Percentiles rank a stretch among this genome's conserved stretches.
Conservation (phyloP, 2,329 filamentous ascomycete species). For the Fusarium pseudonygamai region DNA sequence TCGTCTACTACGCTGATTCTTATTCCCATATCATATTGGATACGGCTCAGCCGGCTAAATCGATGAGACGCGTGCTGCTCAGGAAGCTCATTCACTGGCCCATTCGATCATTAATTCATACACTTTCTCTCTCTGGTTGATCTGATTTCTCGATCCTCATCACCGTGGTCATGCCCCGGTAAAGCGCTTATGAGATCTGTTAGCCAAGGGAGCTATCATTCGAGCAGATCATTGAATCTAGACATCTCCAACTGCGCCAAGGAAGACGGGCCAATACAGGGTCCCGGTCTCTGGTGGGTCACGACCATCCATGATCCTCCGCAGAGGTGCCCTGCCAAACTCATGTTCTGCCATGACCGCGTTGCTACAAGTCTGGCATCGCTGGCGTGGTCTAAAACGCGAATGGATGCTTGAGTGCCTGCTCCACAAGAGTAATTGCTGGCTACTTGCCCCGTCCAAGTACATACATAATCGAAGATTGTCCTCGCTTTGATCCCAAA, state of each 20-base stretch:
- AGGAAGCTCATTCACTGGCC: slow-evolving; percentile 26
- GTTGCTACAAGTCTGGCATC: slow-evolving; percentile 36
- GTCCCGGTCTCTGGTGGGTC: slow-evolving; percentile 32
- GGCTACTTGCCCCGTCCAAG: slow-evolving; percentile 35
- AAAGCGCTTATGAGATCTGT: slow-evolving; percentile 14
- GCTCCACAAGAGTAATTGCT: slow-evolving; percentile 36
- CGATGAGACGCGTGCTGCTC: slow-evolving; percentile 24
- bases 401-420: slow-evolving; percentile 20
- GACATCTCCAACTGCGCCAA: slow-evolving; percentile 18
- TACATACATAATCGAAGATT: slow-evolving; percentile 46
- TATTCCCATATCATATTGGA: slow-evolving; percentile 29
- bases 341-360: slow-evolving; percentile 25
- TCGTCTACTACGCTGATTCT: slow-evolving; percentile 24
- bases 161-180: slow-evolving; percentile 13
- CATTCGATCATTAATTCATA: slow-evolving; percentile 1
- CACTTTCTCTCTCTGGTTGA: slow-evolving; percentile 14
- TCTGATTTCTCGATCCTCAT: slow-evolving; percentile 1
- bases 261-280: slow-evolving; percentile 27
- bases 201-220: not conserved
- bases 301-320: slow-evolving; percentile 30
- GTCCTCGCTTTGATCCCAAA: slow-evolving; percentile 42
- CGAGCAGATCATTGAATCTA: slow-evolving; percentile 21
- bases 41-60: slow-evolving; percentile 22
- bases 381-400: slow-evolving; percentile 26
- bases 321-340: slow-evolving; percentile 34